phyloP scores from a whole-genome alignment of 306 rosid species.

The Dalbergia cultrata region DNA sequence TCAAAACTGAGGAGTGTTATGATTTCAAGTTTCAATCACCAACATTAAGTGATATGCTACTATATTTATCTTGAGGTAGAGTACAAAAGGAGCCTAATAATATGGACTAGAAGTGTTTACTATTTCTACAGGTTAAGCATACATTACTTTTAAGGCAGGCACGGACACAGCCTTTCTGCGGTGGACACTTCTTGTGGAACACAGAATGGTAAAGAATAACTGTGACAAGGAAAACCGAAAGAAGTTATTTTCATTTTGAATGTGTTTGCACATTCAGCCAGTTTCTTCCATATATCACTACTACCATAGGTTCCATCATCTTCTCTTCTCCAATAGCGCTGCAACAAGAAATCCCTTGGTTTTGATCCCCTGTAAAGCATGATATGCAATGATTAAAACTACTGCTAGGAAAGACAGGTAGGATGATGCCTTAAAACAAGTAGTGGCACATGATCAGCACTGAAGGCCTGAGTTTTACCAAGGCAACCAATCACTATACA shows the following conservation, averaged over 20 bases:
- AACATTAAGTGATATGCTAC: constrained; percentile 3
- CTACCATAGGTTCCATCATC: constrained; percentile 99
- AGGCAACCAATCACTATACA: constrained; percentile 91
- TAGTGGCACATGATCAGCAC: constrained; percentile 45
- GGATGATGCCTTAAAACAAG: constrained; percentile 42
- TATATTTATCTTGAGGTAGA: constrained; percentile 26
- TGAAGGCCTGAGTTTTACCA: constrained; percentile 67
- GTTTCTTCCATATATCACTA: constrained; percentile 41
- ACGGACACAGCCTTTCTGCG: constrained; percentile 82
- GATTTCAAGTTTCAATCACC: constrained; percentile 26
- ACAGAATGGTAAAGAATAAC: constrained; percentile 93
- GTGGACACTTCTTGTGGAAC: constrained; percentile 84
- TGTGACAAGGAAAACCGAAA: constrained; percentile 63
- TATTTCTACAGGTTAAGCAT: constrained; percentile 59
- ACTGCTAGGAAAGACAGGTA: constrained; percentile 8
- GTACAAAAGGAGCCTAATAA: constrained; percentile 37
- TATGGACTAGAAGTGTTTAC: constrained; percentile 16
- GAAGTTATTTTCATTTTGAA: constrained; percentile 49
- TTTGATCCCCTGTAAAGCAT: constrained; percentile 81
- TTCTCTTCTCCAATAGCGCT: constrained; percentile 99
- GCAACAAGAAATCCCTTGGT: constrained; percentile 87
- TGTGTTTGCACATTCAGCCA: not conserved
- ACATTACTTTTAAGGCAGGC: constrained; percentile 99
- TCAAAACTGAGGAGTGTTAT: constrained; percentile 34
- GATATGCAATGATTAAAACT: constrained; percentile 24